Evolutionary conservation across 176 grass and related monocot genomes (phyloP).

Genomic region (Thalia dealbata): DNA sequence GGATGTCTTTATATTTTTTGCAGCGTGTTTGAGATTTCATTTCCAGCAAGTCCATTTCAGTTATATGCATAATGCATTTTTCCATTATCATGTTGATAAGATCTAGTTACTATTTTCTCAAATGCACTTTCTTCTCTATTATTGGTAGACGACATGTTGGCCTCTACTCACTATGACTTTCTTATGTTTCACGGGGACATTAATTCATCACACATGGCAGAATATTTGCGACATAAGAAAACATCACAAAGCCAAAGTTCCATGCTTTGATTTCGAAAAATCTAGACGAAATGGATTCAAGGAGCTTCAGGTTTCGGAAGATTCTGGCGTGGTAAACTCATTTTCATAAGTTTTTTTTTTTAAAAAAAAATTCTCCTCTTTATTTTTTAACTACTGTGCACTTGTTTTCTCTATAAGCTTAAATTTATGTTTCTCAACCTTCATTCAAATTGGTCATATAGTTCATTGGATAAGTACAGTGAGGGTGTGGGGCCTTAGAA

Average conservation of each 20-base stretch:
- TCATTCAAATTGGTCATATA: neutral
- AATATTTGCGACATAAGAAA: constrained; percentile 89
- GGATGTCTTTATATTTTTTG: neutral
- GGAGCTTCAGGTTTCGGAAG: constrained; percentile 90
- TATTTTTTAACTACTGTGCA: neutral
- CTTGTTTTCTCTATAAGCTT: neutral
- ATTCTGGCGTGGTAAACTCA: constrained; percentile 88
- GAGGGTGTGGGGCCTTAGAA: neutral
- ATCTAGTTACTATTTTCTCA: neutral
- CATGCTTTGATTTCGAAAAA: constrained; percentile 94
- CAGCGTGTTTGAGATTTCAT: neutral
- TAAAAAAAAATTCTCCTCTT: neutral
- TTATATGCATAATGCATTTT: neutral
- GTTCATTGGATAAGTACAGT: neutral
- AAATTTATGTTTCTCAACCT: neutral
- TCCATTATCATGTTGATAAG: too few relatives aligned
- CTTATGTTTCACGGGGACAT: constrained; percentile 12
- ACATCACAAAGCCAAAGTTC: constrained; percentile 73
- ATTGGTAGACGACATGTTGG: neutral
- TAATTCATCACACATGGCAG: constrained; percentile 27
- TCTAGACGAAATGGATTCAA: constrained; percentile 79
- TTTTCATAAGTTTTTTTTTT: neutral
- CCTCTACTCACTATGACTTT: neutral
- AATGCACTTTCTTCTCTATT: neutral
- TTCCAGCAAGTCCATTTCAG: neutral